Evolutionary conservation across 140 eudicot genomes (phyloP).

Genomic region (Ambrosia hybrid): DNA sequence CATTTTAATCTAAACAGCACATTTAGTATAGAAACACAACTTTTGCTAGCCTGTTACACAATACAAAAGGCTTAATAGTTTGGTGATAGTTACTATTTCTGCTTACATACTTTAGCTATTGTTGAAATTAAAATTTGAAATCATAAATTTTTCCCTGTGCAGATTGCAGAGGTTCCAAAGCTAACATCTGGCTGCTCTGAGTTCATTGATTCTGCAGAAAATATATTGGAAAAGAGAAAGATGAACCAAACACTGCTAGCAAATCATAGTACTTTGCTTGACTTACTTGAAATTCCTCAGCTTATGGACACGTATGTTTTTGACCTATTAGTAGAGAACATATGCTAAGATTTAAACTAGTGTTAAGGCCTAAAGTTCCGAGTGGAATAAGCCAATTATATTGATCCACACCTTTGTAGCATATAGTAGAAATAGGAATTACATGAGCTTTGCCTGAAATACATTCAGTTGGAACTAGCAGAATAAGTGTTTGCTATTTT

Average conservation of each 20-base stretch:
- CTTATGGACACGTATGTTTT: slow-evolving; percentile 98
- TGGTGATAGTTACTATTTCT: slow-evolving; percentile 4
- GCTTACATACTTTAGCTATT: slow-evolving; percentile 3
- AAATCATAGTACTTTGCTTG: slow-evolving; percentile 97
- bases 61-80: slow-evolving; percentile 3
- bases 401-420: not conserved
- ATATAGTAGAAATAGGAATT: no score
- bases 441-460: no score
- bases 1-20: not conserved
- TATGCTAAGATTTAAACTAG: slow-evolving; percentile 24
- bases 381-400: not conserved
- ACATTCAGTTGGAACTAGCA: no score
- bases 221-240: slow-evolving; percentile 87
- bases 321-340: slow-evolving; percentile 22
- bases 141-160: slow-evolving; percentile 32
- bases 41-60: slow-evolving; percentile 12
- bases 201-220: slow-evolving; percentile 81
- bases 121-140: slow-evolving; percentile 10
- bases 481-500: no score
- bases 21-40: slow-evolving; percentile 11
- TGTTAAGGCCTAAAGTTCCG: slow-evolving; percentile 17
- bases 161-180: slow-evolving; percentile 93
- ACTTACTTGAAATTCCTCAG: slow-evolving; percentile 99
- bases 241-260: slow-evolving; percentile 90
- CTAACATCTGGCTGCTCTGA: slow-evolving; percentile 93